Conservation (phyloP, 1,284 basidiomycete species). For the Macrocystidia cucumis region DNA sequence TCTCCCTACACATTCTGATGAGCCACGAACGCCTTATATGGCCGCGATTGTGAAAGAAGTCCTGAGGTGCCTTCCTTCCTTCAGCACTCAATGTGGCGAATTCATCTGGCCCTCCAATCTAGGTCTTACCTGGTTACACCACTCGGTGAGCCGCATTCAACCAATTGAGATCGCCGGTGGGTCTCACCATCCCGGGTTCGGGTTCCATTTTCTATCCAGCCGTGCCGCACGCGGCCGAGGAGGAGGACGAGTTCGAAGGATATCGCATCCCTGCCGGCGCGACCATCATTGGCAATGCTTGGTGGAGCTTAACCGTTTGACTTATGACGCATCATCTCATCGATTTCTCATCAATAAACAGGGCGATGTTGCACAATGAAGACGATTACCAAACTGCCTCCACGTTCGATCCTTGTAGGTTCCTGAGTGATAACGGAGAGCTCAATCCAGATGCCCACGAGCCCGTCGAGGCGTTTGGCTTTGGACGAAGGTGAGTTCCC, state of each 20-base stretch:
- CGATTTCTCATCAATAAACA: slow-evolving; percentile 26
- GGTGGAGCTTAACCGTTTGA: slow-evolving; percentile 16
- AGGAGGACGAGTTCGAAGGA: slow-evolving; percentile 18
- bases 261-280: slow-evolving; percentile 15
- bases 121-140: too few species aligned
- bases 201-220: slow-evolving; percentile 10
- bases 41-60: slow-evolving; percentile 15
- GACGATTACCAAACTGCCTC: slow-evolving; percentile 24
- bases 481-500: slow-evolving; percentile 42
- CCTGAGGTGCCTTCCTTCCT: slow-evolving; percentile 22
- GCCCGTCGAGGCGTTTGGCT: slow-evolving; percentile 47
- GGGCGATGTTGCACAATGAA: neutral
- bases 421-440: slow-evolving; percentile 28
- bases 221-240: slow-evolving; percentile 13
- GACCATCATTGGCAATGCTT: slow-evolving; percentile 1
- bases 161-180: neutral
- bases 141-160: slow-evolving; percentile 27
- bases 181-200: neutral
- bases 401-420: slow-evolving; percentile 42
- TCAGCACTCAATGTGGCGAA: slow-evolving; percentile 37
- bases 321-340: neutral
- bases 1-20: slow-evolving; percentile 12
- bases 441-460: slow-evolving; percentile 24
- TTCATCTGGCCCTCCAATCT: slow-evolving; percentile 45
- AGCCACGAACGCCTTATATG: slow-evolving; percentile 12